Evolutionary conservation across 768 basidiomycete genomes (phyloP), one percentile per base, ranked within the genome.

Genomic region (Rhizopogon rudus): DNA sequence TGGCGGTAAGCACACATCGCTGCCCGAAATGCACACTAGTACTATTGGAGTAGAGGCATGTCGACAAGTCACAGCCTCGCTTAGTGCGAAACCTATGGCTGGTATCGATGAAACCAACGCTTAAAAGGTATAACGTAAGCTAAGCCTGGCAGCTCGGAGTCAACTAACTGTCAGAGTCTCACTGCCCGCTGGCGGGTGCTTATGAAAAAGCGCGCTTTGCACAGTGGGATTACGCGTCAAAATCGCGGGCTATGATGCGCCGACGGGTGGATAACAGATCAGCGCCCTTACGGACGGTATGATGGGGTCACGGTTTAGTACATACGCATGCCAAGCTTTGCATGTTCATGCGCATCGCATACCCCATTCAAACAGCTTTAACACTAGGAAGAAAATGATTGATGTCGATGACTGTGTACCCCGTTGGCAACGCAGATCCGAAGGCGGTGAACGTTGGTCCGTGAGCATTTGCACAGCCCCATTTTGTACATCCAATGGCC

Each of bases 231-330:
- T 7, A 8, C 31, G 31, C 31, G 8, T 9, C 31, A 9, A 33
- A 1, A 7, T 10, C 35, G 13, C 12, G 12, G 12, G 35, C 35
- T 37, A 37, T 37, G 35, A 37, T 33, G 31, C 31, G 7, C 8
- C 9, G 10, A 12, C 10, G 13, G 31, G 31, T 9, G 31, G 9
- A 33, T 33, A 35, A 10, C 3, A 35, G 35, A 35, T 35, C 3
- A 35, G 9, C 13, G 13, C 35, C 5, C 35, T 3, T 37, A 40
- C 41, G 12, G 6, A 16, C 7, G 1, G 50, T n/a, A 37, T 40
- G 41, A 14, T 40, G 1, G 25, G 8, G n/a, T 60, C n/a, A n/a
- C n/a, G n/a, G n/a, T n/a, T 57, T 60, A 66, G 60, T 40, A 42
- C 51, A 40, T 42, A 37, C 49, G 29, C 40, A 28, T 20, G 20